phyloP scores from a whole-genome alignment of 148 eudicot genomes.

The Hydrangea macrophylla region DNA sequence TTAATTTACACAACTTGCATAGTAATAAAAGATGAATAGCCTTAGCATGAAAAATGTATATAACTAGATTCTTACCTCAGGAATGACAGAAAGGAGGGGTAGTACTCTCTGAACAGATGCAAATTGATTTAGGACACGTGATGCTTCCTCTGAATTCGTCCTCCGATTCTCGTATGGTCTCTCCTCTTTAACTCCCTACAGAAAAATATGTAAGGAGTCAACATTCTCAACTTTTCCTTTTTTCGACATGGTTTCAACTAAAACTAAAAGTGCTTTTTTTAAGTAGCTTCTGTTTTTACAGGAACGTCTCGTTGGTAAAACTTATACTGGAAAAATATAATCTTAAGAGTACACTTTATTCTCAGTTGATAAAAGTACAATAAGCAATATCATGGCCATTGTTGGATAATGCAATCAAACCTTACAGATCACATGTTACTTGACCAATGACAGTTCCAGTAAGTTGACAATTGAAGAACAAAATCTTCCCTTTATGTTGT shows the following conservation, averaged over 20 bases:
- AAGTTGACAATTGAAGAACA: background rate
- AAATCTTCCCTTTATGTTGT: background rate
- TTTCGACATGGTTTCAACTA: background rate
- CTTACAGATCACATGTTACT: background rate
- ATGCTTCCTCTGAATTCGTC: slow-evolving; percentile 21
- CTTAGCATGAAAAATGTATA: background rate
- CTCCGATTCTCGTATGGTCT: slow-evolving; percentile 17
- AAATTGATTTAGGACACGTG: slow-evolving; percentile 35
- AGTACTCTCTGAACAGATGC: slow-evolving; percentile 42
- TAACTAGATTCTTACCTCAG: slow-evolving; percentile 36
- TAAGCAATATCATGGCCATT: background rate
- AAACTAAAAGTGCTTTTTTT: background rate
- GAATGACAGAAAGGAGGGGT: slow-evolving; percentile 44
- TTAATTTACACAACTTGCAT: background rate
- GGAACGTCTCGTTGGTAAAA: background rate
- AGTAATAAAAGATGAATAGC: background rate
- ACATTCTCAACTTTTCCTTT: background rate
- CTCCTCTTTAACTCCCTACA: slow-evolving; percentile 25
- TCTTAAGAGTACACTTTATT: background rate
- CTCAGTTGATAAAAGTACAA: background rate
- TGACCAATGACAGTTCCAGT: background rate
- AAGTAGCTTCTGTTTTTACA: background rate
- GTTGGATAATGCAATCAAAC: background rate
- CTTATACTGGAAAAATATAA: background rate
- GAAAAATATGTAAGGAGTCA: background rate